Evolutionary conservation across 495 filamentous ascomycete genomes (phyloP), one percentile per base, ranked within the genome.

Genomic region (Xylaria nigripes): DNA sequence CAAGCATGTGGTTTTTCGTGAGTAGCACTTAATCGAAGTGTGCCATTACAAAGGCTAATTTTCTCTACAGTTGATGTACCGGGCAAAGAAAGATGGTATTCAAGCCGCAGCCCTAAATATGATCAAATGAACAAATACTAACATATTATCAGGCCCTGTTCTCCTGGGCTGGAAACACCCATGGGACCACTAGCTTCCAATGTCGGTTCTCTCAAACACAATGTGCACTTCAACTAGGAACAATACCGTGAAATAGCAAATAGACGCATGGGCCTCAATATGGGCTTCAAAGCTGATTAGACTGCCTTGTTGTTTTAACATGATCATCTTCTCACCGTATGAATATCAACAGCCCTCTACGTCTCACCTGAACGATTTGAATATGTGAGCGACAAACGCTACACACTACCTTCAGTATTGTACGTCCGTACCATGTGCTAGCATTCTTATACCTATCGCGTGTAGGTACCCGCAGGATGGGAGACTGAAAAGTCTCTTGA

Each of bases 1-100:
- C 93, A 19, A 86, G 85, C 74, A 98, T 97, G 94, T 98, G 93
- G 93, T 97, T 97, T 75, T 97, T 90, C 71, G 93, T 98, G 80
- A 63, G 87, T 64, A 43, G 21, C 48, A 45, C 6, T 21, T 16
- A 1, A 22, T 22, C 18, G n/a, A 22, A 7, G 0, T 9, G 1
- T 6, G 21, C 22, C 19, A 13, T 21, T 21, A 45, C 10, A 7
- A 16, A 40, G 34, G 47, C 46, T 56, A 45, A 50, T 45, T 22
- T 8, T 38, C 12, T 6, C 5, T 29, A 38, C 59, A 95, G 90
- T 72, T 95, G 60, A 90, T 96, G 86, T 97, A 95, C 68, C 82
- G 94, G 36, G 90, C 91, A 58, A 95, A 90, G 80, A 87, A 97
- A 72, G 93, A 98, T 66, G 77, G 81, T 82, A 74, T 63, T 53